phyloP scores from a whole-genome alignment of 768 basidiomycete genomes.

The Daedaleopsis nitida region DNA sequence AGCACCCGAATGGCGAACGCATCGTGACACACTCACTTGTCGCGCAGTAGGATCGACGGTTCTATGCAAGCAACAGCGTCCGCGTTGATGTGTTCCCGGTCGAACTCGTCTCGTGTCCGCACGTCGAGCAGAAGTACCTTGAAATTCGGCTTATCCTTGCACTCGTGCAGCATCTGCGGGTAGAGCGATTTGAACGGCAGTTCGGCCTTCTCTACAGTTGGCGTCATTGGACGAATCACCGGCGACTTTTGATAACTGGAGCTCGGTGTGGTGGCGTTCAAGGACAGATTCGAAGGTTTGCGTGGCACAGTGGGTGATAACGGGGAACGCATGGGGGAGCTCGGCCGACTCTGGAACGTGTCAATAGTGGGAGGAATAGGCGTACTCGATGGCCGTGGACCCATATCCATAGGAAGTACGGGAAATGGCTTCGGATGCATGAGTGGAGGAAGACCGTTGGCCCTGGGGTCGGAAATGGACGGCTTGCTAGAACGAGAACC shows the following conservation, averaged over 20 bases:
- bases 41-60: conserved; percentile 69
- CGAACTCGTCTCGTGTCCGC: conserved; percentile 76
- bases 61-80: conserved; percentile 82
- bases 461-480: conserved; percentile 11
- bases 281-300: conserved; percentile 44
- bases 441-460: conserved; percentile 16
- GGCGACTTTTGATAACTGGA: conserved; percentile 39
- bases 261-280: conserved; percentile 20
- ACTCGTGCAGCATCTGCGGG: conserved; percentile 61
- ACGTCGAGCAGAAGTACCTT: conserved; percentile 82
- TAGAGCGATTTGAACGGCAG: conserved; percentile 64
- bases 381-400: conserved; percentile 68
- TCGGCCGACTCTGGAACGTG: conserved; percentile 61
- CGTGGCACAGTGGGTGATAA: conserved; percentile 43
- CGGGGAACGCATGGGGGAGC: conserved; percentile 43
- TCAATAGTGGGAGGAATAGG: conserved; percentile 62
- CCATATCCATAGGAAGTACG: conserved; percentile 45
- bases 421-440: conserved; percentile 39
- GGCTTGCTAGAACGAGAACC: conserved; percentile 26
- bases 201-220: conserved; percentile 38
- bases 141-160: conserved; percentile 48
- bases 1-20: background rate
- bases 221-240: conserved; percentile 29
- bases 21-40: conserved; percentile 51
- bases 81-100: conserved; percentile 68